Base-by-base conservation (phyloP, 2,329 filamentous ascomycete genomes). In the Cadophora malorum region DNA sequence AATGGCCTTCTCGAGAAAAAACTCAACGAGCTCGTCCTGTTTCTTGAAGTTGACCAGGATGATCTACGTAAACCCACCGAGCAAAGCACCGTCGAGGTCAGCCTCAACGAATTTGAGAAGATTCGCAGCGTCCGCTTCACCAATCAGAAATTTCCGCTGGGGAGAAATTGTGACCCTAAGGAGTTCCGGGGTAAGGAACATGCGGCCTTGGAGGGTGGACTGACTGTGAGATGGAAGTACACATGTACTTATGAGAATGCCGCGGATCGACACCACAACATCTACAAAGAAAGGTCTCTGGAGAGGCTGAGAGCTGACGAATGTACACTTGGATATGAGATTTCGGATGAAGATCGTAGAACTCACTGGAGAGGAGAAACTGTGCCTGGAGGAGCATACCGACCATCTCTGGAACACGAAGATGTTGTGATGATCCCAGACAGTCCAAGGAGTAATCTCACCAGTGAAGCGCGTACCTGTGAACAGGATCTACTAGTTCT, bases 221-320 rank as follows among this genome's bases (percentile, higher is more conserved):
- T 90, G 0, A 83, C 86, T 4, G 87, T 85, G 65, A 81, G 88
- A 3, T 89, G 84, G 83, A 83, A 81, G 31, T 80, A 78, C 35
- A 74, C 78, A 3, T 71, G 68, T 38, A 72, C 47, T n/a, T 76
- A 72, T 58, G 58, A 60, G 16, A 67, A 70, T 19, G 72, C 73
- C 19, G 61, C 41, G 28, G 69, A 73, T n/a, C 67, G 75, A 41
- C 45, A 67, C n/a, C 63, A 71, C 5, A 76, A 76, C 53, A 63
- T 55, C 12, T 73, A 65, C 31, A 68, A 62, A 6, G 72, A 76
- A 56, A 62, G 72, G 31, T 63, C 56, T 1, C 31, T 77, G 8
- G 70, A 75, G 50, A 63, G 67, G 45, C n/a, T 76, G 9, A 47
- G 41, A 28, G 63, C 63, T 58, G 55, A 66, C 0, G 73, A 76